Percentiles rank a stretch among this genome's conserved stretches.
Conservation (phyloP, 2,329 filamentous ascomycete species). For the Aspergillus quadricinctus region DNA sequence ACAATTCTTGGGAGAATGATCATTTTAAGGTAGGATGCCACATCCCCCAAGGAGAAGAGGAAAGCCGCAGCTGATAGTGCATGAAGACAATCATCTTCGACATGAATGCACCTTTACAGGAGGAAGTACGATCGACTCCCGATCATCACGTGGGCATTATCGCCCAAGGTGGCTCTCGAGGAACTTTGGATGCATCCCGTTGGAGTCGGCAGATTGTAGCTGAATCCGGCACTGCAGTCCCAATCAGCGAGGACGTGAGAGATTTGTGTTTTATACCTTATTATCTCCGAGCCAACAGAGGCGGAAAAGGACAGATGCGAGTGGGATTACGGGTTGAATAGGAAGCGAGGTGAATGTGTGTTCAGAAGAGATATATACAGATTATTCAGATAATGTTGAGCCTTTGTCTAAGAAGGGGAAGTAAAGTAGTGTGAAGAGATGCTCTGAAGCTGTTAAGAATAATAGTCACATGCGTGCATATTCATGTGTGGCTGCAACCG, state of each 20-base stretch:
- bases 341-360: neutral
- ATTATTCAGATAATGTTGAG: neutral
- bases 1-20: constrained; percentile 39
- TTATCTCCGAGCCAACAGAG: constrained; percentile 52
- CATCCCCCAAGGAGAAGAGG: constrained; percentile 6
- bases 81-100: constrained; percentile 7
- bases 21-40: constrained; percentile 2
- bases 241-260: constrained; percentile 12
- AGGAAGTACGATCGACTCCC: neutral
- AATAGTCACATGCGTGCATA: neutral
- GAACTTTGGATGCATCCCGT: constrained; percentile 25
- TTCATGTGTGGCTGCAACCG: neutral
- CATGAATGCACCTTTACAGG: neutral
- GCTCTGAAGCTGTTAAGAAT: no score
- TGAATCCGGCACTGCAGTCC: constrained; percentile 11
- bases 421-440: neutral
- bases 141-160: constrained; percentile 2
- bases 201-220: constrained; percentile 21
- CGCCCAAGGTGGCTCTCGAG: constrained; percentile 13
- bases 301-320: constrained; percentile 52
- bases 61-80: constrained; percentile 9
- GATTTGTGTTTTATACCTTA: constrained; percentile 53
- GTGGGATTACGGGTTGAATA: constrained; percentile 49
- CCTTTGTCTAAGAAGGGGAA: neutral
- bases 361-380: neutral